phyloP scores from a whole-genome alignment of 805 yeast species.

The Wickerhamomyces silvicola region DNA sequence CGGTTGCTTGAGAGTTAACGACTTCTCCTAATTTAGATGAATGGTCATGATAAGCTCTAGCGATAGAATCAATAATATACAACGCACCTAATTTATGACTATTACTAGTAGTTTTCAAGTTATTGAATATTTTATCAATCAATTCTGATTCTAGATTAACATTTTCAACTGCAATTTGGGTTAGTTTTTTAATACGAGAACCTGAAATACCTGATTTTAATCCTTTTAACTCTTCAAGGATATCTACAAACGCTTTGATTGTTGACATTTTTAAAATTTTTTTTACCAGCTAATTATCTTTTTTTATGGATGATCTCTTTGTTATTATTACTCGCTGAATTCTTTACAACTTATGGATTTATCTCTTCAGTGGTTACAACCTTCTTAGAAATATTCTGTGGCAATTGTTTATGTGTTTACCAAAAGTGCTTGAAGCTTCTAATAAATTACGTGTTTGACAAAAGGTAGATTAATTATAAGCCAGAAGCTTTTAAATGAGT shows the following conservation, averaged over 20 bases:
- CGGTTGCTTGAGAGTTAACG: constrained; percentile 44
- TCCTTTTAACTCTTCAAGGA: constrained; percentile 37
- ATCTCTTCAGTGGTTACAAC: no score
- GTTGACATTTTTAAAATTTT: constrained; percentile 17
- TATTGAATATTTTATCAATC: constrained; percentile 51
- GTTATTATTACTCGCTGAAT: no score
- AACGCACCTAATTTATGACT: constrained; percentile 86
- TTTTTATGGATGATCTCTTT: no score
- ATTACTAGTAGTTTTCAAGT: constrained; percentile 67
- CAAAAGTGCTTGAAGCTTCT: no score
- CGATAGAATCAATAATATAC: constrained; percentile 89
- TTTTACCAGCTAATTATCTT: no score
- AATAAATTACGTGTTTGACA: no score
- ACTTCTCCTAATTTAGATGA: constrained; percentile 51
- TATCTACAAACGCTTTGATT: constrained; percentile 31
- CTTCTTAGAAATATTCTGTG: no score
- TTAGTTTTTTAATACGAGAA: constrained; percentile 81
- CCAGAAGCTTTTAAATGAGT: no score
- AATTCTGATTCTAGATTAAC: constrained; percentile 51
- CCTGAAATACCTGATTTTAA: constrained; percentile 91
- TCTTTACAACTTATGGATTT: no score
- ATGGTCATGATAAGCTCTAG: constrained; percentile 75
- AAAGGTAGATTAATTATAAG: no score
- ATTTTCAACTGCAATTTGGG: constrained; percentile 69
- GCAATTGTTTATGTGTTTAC: no score